These are phyloP conservation scores for Candida xiaguanensis DNA, from an alignment of 805 yeast genomes.

Conservation along the genomic window DNA sequence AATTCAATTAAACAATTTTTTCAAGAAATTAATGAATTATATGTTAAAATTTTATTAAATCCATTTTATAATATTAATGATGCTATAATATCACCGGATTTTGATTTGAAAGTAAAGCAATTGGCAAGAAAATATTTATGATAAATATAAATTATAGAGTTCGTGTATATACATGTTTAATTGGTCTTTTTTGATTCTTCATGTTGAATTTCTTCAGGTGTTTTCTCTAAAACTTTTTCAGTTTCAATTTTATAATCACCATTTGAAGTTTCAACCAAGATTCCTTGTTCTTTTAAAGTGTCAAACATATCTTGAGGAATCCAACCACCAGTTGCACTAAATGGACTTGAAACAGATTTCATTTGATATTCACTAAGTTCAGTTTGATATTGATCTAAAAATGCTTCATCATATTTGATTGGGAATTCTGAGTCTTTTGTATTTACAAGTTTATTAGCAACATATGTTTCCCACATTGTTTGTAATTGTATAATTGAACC, in stretches of 20 bases:
- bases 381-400: slow-evolving; percentile 53
- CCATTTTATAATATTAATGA: slow-evolving; percentile 83
- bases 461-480: slow-evolving; percentile 66
- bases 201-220: not conserved
- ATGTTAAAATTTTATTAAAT: slow-evolving; percentile 76
- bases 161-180: not conserved
- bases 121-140: slow-evolving; percentile 75
- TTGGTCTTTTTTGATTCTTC: slow-evolving; percentile 1
- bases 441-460: slow-evolving; percentile 53
- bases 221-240: slow-evolving; percentile 20
- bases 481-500: slow-evolving; percentile 62
- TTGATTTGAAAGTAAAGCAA: slow-evolving; percentile 69
- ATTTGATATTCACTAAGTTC: slow-evolving; percentile 66
- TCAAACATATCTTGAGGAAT: slow-evolving; percentile 91
- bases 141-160: no score
- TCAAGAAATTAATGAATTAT: slow-evolving; percentile 79
- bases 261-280: slow-evolving; percentile 53
- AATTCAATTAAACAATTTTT: slow-evolving; percentile 80
- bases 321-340: slow-evolving; percentile 92
- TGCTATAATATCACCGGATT: slow-evolving; percentile 67
- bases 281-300: slow-evolving; percentile 61
- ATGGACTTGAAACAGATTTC: slow-evolving; percentile 67
- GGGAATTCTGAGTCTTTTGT: slow-evolving; percentile 49
- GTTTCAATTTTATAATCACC: slow-evolving; percentile 38
- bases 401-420: slow-evolving; percentile 53